Percentiles rank a stretch among this genome's conserved stretches.
Evolutionary conservation across 2,329 filamentous ascomycete species (phyloP).

Genomic region (Trichoderma lentiforme): DNA sequence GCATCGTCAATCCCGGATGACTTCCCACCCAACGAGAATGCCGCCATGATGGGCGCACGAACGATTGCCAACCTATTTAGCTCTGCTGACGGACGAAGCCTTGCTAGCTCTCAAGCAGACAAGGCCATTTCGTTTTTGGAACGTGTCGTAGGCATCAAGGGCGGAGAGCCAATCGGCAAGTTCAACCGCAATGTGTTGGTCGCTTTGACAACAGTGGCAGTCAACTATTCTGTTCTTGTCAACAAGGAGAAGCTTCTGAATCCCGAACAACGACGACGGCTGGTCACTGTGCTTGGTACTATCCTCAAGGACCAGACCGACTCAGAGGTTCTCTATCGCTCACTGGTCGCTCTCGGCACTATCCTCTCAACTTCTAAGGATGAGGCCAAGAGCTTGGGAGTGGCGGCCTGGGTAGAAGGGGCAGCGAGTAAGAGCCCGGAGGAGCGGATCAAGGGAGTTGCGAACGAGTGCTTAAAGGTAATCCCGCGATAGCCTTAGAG

Average conservation of each 20-base stretch:
- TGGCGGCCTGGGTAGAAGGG: constrained; percentile 39
- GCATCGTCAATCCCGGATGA: constrained; percentile 44
- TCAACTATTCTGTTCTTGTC: constrained; percentile 80
- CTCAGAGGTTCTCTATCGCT: constrained; percentile 78
- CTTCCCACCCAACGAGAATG: constrained; percentile 66
- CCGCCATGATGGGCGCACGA: constrained; percentile 81
- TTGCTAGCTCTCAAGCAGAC: constrained; percentile 58
- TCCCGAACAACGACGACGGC: constrained; percentile 33
- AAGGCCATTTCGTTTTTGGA: constrained; percentile 62
- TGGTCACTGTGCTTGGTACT: constrained; percentile 60
- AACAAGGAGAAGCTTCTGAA: constrained; percentile 41
- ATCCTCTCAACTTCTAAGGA: constrained; percentile 52
- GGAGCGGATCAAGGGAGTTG: constrained; percentile 45
- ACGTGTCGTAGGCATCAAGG: constrained; percentile 53
- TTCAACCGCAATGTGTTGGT: constrained; percentile 77
- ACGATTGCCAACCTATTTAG: constrained; percentile 81
- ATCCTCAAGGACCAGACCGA: constrained; percentile 68
- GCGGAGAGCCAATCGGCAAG: constrained; percentile 47
- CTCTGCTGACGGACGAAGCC: constrained; percentile 64
- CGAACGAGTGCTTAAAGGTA: constrained; percentile 44
- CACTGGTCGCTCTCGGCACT: constrained; percentile 80
- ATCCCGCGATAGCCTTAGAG: too few species aligned
- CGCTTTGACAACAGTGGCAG: constrained; percentile 74
- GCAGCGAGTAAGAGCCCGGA: constrained; percentile 46
- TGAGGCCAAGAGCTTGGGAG: constrained; percentile 42